These are phyloP conservation scores for Lichina pygmaea DNA, from an alignment of 495 filamentous ascomycete genomes.

Conservation along the genomic window DNA sequence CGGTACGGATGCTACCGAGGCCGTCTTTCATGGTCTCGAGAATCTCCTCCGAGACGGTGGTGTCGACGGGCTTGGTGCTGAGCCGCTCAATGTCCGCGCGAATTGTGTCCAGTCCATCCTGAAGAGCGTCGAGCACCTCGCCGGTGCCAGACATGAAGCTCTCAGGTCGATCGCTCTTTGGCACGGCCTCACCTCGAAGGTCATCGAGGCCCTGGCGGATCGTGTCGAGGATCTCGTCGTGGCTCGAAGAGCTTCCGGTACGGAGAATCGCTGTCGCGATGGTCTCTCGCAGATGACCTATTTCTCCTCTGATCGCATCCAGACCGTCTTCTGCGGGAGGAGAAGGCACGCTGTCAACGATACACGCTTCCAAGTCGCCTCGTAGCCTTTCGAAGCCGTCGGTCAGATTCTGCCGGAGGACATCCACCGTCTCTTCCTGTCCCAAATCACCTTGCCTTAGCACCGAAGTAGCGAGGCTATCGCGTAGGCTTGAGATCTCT, in stretches of 20 bases:
- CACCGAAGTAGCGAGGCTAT: slow-evolving; percentile 5
- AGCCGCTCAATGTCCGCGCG: slow-evolving; percentile 50
- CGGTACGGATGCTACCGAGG: slow-evolving; percentile 38
- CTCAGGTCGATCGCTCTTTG: slow-evolving; percentile 25
- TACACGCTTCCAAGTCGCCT: slow-evolving; percentile 6
- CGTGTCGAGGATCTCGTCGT: slow-evolving; percentile 37
- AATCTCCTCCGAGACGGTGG: slow-evolving; percentile 63
- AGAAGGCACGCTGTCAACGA: not conserved
- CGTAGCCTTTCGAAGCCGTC: not conserved
- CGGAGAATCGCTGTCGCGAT: slow-evolving; percentile 10
- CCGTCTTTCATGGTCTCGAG: slow-evolving; percentile 64
- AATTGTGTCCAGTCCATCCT: slow-evolving; percentile 50
- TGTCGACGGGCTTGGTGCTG: slow-evolving; percentile 47
- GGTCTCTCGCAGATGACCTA: slow-evolving; percentile 10
- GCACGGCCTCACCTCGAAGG: slow-evolving; percentile 35
- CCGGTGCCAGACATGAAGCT: slow-evolving; percentile 31
- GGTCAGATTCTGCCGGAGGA: not conserved
- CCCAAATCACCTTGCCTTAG: too few relatives aligned
- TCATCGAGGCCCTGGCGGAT: slow-evolving; percentile 42
- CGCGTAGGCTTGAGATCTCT: slow-evolving; percentile 11
- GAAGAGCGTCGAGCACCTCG: slow-evolving; percentile 57
- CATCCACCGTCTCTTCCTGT: not conserved
- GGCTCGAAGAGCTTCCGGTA: slow-evolving; percentile 10
- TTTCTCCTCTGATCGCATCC: slow-evolving; percentile 10
- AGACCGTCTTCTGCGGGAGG: slow-evolving; percentile 5